Percentiles rank a stretch among this genome's conserved stretches.
Conservation (phyloP, 2,329 filamentous ascomycete genomes). For the Paecilomyces sp. region DNA sequence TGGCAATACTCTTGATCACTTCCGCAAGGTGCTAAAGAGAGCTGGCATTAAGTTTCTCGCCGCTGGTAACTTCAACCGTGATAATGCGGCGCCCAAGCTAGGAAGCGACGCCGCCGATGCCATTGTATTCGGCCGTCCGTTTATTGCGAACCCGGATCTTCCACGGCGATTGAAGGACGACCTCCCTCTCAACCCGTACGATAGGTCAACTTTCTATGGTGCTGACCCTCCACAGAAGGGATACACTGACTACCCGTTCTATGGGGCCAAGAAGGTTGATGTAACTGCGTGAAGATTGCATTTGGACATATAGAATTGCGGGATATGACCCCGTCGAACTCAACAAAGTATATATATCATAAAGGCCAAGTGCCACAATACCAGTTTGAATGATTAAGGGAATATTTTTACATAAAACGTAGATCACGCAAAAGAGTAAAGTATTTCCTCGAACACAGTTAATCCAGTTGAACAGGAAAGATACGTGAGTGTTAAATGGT, state of each 20-base stretch:
- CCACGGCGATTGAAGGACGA: conserved; percentile 29
- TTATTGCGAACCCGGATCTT: conserved; percentile 40
- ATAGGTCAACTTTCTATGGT: conserved; percentile 37
- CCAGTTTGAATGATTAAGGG: not conserved
- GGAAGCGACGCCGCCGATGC: conserved; percentile 14
- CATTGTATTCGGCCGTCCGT: conserved; percentile 32
- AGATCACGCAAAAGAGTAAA: not conserved
- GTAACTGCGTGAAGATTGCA: not conserved
- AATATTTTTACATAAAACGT: not conserved
- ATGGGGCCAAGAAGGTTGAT: conserved; percentile 5
- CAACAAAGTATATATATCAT: not conserved
- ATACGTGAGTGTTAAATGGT: too few relatives aligned
- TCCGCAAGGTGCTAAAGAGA: conserved; percentile 34
- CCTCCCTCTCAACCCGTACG: conserved; percentile 28
- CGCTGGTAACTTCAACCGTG: conserved; percentile 18
- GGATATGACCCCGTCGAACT: not conserved
- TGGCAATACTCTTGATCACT: conserved; percentile 29
- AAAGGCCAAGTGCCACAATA: not conserved
- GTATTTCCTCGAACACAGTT: too few relatives aligned
- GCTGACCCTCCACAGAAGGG: conserved; percentile 22
- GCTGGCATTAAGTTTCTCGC: conserved; percentile 31
- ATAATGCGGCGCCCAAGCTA: conserved; percentile 15
- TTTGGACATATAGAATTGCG: not conserved
- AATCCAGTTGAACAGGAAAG: too few relatives aligned
- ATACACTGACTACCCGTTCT: conserved; percentile 34